Base-by-base conservation (phyloP, 2,329 filamentous ascomycete genomes). In the Colletotrichum euphorbiae region DNA sequence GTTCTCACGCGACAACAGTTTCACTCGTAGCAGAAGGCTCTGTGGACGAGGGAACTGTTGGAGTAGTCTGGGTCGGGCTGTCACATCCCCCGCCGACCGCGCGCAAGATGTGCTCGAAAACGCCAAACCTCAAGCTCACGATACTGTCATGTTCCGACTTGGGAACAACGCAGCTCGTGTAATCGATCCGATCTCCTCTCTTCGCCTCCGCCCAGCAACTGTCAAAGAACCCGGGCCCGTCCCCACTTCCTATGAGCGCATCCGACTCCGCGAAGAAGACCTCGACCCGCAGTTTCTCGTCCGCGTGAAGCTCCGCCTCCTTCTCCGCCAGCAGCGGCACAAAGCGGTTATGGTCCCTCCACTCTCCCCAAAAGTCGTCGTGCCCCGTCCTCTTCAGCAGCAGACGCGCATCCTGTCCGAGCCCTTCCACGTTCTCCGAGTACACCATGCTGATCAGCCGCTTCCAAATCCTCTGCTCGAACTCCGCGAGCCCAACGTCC, bases 231-330 rank as follows among this genome's bases (percentile, higher is more conserved):
- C 62, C 28, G 33, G 72, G 69, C 2, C 73, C 75, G 7, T 69
- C 71, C 2, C 56, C 71, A 28, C 72, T 69, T 7, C 77, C 76
- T 28, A 76, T 74, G 72, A 79, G 63, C 5, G 43, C 12, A 43
- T 78, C 77, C n/a, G 58, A 73, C 61, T 75, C 74, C 3, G 74
- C 74, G 43, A 71, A 77, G 45, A 74, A 77, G 3, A 74, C 71
- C 5, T 75, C 70, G 3, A 78, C 71, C 6, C 33, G 46, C 36
- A 78, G 61, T n/a, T 33, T 67, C 60, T 12, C 19, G 11, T 7
- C 62, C 15, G 6, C 51, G 28, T 15, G 12, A 15, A 54, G n/a
- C 33, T 28, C 5, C 59, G 15, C 11, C 64, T 8, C 46, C 17
- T 31, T 36, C 62, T 72, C 70, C 17, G 60, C 71, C 62, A 77